Evolutionary conservation across 805 yeast species (phyloP).

Genomic region (Nakazawaea populi): DNA sequence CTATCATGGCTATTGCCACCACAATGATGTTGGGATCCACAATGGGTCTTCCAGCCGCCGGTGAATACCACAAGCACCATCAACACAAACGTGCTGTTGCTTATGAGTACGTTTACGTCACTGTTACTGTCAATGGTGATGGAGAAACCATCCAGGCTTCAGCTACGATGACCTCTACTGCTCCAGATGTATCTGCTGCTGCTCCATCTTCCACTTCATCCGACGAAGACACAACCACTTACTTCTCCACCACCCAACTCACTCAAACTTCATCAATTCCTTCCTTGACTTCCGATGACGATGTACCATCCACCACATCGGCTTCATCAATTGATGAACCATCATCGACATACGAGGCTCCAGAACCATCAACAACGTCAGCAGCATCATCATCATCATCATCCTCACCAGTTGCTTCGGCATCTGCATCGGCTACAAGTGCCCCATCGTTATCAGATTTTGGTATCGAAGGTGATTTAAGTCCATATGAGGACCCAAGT

Average conservation of each 20-base stretch:
- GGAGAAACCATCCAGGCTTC: conserved; percentile 37
- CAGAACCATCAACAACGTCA: conserved; percentile 6
- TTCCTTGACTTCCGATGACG: conserved; percentile 13
- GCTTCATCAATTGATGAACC: too few species aligned
- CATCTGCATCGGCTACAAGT: conserved; percentile 17
- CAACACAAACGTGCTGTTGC: conserved; percentile 56
- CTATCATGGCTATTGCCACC: conserved; percentile 19
- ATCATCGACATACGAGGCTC: conserved; percentile 11
- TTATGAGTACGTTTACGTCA: conserved; percentile 40
- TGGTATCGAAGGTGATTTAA: conserved; percentile 50
- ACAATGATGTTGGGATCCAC: conserved; percentile 18
- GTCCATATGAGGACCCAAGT: conserved; percentile 50
- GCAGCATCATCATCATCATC: conserved; percentile 16
- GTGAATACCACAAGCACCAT: conserved; percentile 49
- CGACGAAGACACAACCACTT: conserved; percentile 22
- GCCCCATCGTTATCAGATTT: conserved; percentile 23
- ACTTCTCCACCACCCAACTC: conserved; percentile 18
- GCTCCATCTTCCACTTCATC: conserved; percentile 13
- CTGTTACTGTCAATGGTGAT: conserved; percentile 45
- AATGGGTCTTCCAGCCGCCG: conserved; percentile 24
- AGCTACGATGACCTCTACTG: conserved; percentile 20
- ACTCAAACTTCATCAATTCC: conserved; percentile 17
- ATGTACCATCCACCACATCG: conserved; percentile 12
- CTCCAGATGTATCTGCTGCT: conserved; percentile 18
- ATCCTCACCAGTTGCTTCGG: conserved; percentile 16